A percentile compares a stretch with the other conserved stretches of the same genome.
These are phyloP conservation scores for Eragrostis tef DNA, from an alignment of 202 grass and related monocot species.

Conservation along the genomic window DNA sequence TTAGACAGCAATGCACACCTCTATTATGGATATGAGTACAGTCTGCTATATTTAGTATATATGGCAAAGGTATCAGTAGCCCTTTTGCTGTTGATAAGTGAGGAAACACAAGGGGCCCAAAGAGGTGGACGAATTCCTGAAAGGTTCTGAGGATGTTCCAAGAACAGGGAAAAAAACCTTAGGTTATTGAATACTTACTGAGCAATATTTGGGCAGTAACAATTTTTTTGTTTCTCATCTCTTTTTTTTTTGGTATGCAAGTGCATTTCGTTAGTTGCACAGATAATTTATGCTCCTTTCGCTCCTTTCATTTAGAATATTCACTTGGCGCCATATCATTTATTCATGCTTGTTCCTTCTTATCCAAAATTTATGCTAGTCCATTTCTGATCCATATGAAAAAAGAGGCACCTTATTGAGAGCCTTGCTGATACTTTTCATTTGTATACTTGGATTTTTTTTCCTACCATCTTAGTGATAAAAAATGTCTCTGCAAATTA, in stretches of 20 bases:
- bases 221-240: constrained; percentile 12
- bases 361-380: constrained; percentile 45
- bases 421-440: neutral
- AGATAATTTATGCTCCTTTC: constrained; percentile 50
- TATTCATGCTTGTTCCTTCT: constrained; percentile 55
- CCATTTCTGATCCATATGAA: constrained; percentile 32
- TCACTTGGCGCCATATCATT: constrained; percentile 29
- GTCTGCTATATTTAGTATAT: constrained; percentile 41
- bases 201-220: neutral
- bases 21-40: constrained; percentile 38
- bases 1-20: constrained; percentile 42
- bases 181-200: neutral
- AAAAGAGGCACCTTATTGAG: neutral
- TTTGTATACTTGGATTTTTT: neutral
- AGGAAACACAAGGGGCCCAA: constrained; percentile 18
- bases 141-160: constrained; percentile 32
- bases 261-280: constrained; percentile 20
- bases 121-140: constrained; percentile 25
- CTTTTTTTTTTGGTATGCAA: neutral
- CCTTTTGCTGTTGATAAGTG: constrained; percentile 34
- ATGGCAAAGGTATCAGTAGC: constrained; percentile 26
- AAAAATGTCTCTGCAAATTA: constrained; percentile 1
- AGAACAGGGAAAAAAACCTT: neutral
- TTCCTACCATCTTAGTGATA: constrained; percentile 4
- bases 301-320: constrained; percentile 55